These are phyloP conservation scores for Forsythia viridissima DNA, from an alignment of 257 asterid genomes.

Conservation along the genomic window DNA sequence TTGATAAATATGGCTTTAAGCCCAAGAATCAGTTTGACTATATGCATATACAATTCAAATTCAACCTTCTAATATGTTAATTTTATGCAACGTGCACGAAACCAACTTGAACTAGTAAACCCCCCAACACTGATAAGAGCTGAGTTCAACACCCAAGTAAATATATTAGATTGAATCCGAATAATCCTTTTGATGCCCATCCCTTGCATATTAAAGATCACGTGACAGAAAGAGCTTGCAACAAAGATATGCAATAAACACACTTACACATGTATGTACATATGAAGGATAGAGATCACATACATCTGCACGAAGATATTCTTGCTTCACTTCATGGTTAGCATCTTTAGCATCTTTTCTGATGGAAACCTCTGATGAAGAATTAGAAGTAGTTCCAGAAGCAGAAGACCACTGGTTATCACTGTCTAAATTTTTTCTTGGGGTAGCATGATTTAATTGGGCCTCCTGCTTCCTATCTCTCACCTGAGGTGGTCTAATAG, in stretches of 20 bases:
- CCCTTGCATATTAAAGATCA: slow-evolving; percentile 1
- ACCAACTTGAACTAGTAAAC: not conserved
- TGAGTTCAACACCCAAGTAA: not conserved
- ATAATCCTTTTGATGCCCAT: slow-evolving; percentile 9
- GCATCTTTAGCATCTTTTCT: slow-evolving; percentile 41
- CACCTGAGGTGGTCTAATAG: slow-evolving; percentile 84
- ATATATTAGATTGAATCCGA: not conserved
- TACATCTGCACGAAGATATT: slow-evolving; percentile 63
- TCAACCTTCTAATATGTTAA: no score
- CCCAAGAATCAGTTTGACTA: not conserved
- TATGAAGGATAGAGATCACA: slow-evolving; percentile 34
- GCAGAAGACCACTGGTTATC: slow-evolving; percentile 62
- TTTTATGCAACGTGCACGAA: not conserved
- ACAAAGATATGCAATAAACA: slow-evolving; percentile 9
- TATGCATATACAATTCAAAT: not conserved
- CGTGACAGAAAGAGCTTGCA: not conserved
- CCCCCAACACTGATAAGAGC: not conserved
- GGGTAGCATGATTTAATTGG: slow-evolving; percentile 53
- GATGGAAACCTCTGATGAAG: slow-evolving; percentile 34
- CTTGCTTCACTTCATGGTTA: slow-evolving; percentile 40
- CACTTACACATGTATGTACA: not conserved
- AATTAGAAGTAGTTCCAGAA: slow-evolving; percentile 50
- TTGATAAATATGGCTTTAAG: not conserved
- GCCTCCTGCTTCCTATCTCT: slow-evolving; percentile 75
- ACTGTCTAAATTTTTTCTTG: slow-evolving; percentile 51